These are phyloP conservation scores for Metschnikowia rubicola DNA, from an alignment of 805 yeast species.

Conservation along the genomic window DNA sequence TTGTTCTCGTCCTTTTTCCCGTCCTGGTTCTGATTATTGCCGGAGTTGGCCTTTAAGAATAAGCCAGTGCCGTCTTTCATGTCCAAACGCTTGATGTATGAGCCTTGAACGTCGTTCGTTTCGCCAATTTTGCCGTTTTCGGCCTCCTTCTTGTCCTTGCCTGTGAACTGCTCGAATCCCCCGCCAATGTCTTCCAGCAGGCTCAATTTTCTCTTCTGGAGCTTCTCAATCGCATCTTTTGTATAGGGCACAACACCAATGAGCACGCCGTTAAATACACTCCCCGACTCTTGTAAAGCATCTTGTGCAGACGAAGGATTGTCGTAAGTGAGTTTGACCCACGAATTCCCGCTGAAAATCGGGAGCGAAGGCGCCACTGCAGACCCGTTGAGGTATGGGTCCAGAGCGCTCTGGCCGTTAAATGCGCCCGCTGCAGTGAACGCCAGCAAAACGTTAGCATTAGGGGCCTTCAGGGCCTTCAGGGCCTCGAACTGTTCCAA, in stretches of 20 bases:
- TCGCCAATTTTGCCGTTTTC: conserved; percentile 14
- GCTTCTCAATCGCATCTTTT: conserved; percentile 56
- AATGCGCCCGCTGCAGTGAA: conserved; percentile 15
- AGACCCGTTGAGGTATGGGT: too few relatives aligned
- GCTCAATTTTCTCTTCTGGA: conserved; percentile 44
- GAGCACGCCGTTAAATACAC: conserved; percentile 59
- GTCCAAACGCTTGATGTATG: conserved; percentile 31
- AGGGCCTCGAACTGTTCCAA: conserved; percentile 63
- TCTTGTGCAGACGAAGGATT: conserved; percentile 72
- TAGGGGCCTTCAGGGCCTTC: conserved; percentile 7
- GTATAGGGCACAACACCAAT: conserved; percentile 71
- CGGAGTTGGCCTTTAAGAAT: conserved; percentile 28
- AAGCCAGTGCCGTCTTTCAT: conserved; percentile 39
- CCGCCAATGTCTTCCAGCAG: conserved; percentile 50
- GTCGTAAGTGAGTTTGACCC: conserved; percentile 88
- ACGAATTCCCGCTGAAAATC: conserved; percentile 77
- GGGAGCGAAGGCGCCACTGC: conserved; percentile 36
- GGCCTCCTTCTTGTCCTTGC: conserved; percentile 7
- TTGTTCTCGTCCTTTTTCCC: conserved; percentile 26
- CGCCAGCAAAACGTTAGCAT: conserved; percentile 6
- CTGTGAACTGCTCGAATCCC: conserved; percentile 11
- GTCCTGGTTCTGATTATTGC: conserved; percentile 18
- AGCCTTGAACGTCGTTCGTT: conserved; percentile 14
- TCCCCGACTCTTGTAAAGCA: conserved; percentile 83
- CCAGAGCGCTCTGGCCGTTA: too few relatives aligned